A percentile compares a stretch with the other conserved stretches of the same genome.
These are phyloP conservation scores for Penicillium sclerotiorum DNA, from an alignment of 2,329 filamentous ascomycete genomes.

Conservation along the genomic window DNA sequence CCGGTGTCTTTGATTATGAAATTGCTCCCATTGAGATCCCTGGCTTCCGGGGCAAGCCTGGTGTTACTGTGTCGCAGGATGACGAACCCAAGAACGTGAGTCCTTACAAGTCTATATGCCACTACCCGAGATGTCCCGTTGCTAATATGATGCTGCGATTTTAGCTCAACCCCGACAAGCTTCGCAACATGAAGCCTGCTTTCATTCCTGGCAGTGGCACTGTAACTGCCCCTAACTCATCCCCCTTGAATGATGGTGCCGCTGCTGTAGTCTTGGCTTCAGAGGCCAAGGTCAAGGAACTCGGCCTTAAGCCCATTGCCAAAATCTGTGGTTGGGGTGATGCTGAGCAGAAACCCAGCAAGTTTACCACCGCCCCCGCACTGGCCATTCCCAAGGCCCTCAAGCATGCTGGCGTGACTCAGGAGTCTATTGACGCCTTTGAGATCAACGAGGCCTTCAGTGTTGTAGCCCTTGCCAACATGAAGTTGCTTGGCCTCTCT, in stretches of 20 bases:
- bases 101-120: background rate
- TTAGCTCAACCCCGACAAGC: slow-evolving; percentile 75
- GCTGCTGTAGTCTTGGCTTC: slow-evolving; percentile 91
- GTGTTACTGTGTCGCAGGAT: slow-evolving; percentile 76
- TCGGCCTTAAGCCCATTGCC: slow-evolving; percentile 86
- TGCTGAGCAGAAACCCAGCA: slow-evolving; percentile 84
- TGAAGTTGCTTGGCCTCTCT: slow-evolving; percentile 80
- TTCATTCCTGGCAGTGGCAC: slow-evolving; percentile 78
- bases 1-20: slow-evolving; percentile 79
- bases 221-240: slow-evolving; percentile 94
- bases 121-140: background rate
- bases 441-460: slow-evolving; percentile 99
- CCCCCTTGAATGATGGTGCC: slow-evolving; percentile 92
- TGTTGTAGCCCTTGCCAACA: slow-evolving; percentile 92
- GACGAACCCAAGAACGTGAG: slow-evolving; percentile 91
- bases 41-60: slow-evolving; percentile 87
- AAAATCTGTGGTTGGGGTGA: slow-evolving; percentile 98
- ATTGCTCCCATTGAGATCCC: slow-evolving; percentile 88
- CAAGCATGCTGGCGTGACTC: slow-evolving; percentile 83
- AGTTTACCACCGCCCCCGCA: slow-evolving; percentile 92
- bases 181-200: slow-evolving; percentile 80
- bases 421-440: slow-evolving; percentile 82
- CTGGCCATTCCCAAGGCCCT: slow-evolving; percentile 97
- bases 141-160: background rate
- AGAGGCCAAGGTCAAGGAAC: slow-evolving; percentile 89